Evolutionary conservation across 495 filamentous ascomycete genomes (phyloP), one percentile per base, ranked within the genome.

Genomic region (Rhizodiscina lignyota): DNA sequence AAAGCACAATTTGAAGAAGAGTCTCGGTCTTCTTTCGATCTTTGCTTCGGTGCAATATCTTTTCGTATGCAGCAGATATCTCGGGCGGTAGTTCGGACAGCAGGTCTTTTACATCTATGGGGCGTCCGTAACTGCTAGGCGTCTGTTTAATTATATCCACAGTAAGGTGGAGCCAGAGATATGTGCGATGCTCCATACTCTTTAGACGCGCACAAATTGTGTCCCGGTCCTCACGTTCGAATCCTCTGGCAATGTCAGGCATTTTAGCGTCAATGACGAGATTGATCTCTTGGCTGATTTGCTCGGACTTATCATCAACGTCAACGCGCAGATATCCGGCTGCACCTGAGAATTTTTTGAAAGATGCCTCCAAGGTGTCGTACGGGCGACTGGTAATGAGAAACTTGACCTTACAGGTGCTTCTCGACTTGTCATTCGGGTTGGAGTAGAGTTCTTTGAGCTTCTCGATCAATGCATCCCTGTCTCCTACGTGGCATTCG

Each of bases 301-400:
- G 47, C 16, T 56, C 34, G 10, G 53, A 36, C 16, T 61, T 51
- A n/a, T 49, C 39, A 38, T 55, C 55, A 12, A 55, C 63, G 12
- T 38, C 45, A 19, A 70, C 41, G 19, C 56, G 59, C 22, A 67
- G 54, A 2, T 43, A 41, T 1, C 59, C 56, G 1, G 49, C 30
- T 4, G 45, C 41, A 0, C 31, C 28, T 0, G 44, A 40, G 11
- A 42, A 13, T 10, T 2, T 1, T 39, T 45, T 12, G 27, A 69
- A 64, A 1, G 38, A 34, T 0, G 36, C 30, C 21, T 50, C 42
- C 20, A 71, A 66, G 12, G 54, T 20, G 1, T 26, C 18, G 35
- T 62, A 66, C 0, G 63, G 67, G 1, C 67, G 61, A 43, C 64
- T 63, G 0, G 66, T 70, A 2, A 67, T 29, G 16, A 70, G 48